Base-by-base conservation (phyloP, 2,329 filamentous ascomycete species). In the Myriosclerotinia scirpicola region DNA sequence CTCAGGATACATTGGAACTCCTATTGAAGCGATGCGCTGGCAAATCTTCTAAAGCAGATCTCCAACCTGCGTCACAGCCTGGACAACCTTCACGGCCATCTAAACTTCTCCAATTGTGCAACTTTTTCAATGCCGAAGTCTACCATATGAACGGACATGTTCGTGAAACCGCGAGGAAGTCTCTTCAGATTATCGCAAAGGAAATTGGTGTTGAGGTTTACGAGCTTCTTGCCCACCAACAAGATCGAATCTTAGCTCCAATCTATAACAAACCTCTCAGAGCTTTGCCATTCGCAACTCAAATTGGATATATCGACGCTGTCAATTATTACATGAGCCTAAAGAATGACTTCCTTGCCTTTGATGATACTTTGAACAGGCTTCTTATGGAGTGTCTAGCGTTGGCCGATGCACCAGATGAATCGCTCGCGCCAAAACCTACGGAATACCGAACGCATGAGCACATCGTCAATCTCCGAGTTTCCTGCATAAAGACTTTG, bases 271-370 rank as follows among this genome's bases (percentile, higher is more conserved):
- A 99, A 77, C 95, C 95, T 17, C 80, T 99, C 26, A 87, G 95
- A 69, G 96, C 95, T 0, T 81, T 99, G 69, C 95, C 95, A 0
- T 99, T 99, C 75, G 85, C 92, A 6, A 94, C 92, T 3, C 96
- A 99, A 79, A 99, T 99, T 72, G 96, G 95, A 5, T 98, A 96
- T 75, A 97, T 99, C 72, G 96, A 99, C 76, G 95, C 95, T 0
- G 93, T 99, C 75, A 97, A 92, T 0, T 99, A 96, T 78, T 96
- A 96, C 75, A 86, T 99, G 80, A 89, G 90, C 66, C 83, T 99
- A 59, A 94, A 96, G 76, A 88, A 90, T 59, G 90, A 95, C 71
- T 94, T 97, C 74, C 87, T 99, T 36, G 87, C 89, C 9, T 97
- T 98, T 76, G 95, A 97, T 71, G 94, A 98, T 60, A 88, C 93